These are phyloP conservation scores for Wickerhamomyces rabaulensis DNA, from an alignment of 805 yeast species.

Conservation along the genomic window DNA sequence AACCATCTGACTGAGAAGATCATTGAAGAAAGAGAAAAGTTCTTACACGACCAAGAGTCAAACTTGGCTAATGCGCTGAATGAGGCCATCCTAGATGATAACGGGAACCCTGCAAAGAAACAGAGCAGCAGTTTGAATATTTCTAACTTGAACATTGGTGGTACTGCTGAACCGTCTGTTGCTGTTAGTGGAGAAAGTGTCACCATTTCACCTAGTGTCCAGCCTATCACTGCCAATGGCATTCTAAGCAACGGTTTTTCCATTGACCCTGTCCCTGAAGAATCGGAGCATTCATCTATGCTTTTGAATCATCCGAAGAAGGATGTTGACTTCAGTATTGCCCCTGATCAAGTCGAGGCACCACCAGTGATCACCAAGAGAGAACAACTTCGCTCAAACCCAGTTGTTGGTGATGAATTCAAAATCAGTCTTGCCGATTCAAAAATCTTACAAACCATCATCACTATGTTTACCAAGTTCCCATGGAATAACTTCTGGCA, in stretches of 20 bases:
- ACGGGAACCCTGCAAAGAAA: not conserved
- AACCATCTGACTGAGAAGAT: constrained; percentile 67
- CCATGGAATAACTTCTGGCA: constrained; percentile 86
- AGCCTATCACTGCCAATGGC: constrained; percentile 7
- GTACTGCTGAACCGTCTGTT: constrained; percentile 25
- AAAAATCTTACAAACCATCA: constrained; percentile 49
- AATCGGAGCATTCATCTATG: not conserved
- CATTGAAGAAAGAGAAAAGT: constrained; percentile 63
- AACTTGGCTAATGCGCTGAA: constrained; percentile 22
- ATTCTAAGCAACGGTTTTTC: not conserved
- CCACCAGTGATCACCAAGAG: constrained; percentile 9
- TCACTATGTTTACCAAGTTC: constrained; percentile 63
- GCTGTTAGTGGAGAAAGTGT: constrained; percentile 21
- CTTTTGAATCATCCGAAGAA: not conserved
- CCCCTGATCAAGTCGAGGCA: not conserved
- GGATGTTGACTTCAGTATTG: not conserved
- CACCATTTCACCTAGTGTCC: constrained; percentile 21
- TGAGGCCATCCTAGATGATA: constrained; percentile 18
- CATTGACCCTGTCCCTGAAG: not conserved
- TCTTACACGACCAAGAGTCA: constrained; percentile 36
- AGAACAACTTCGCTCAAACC: constrained; percentile 39
- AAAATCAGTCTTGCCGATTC: constrained; percentile 67
- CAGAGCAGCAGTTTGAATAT: constrained; percentile 11
- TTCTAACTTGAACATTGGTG: constrained; percentile 22
- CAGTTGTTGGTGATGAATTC: constrained; percentile 67